phyloP scores from a whole-genome alignment of 345 rosid species.

The Aquilaria yunnanensis region DNA sequence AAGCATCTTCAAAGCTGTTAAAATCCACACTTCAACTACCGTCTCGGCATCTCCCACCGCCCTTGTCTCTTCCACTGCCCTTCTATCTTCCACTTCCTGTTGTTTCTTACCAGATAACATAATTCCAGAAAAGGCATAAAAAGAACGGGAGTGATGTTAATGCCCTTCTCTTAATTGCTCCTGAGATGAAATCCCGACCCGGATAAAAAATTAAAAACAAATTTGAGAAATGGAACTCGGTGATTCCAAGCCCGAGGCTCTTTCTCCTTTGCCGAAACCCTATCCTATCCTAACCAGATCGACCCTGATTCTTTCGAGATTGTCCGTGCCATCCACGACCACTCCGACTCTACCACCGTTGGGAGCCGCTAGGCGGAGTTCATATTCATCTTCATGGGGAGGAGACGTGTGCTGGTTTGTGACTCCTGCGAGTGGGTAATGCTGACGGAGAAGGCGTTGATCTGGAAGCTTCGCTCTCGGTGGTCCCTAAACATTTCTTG shows the following conservation, averaged over 20 bases:
- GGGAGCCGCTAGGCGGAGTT: slow-evolving; percentile 30
- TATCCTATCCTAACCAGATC: neutral
- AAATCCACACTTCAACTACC: too few species aligned
- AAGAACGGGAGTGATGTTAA: too few species aligned
- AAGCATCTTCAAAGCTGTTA: too few species aligned
- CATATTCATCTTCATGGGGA: slow-evolving; percentile 12
- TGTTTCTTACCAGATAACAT: too few species aligned
- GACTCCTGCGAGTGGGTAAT: slow-evolving; percentile 71
- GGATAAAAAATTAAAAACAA: slow-evolving; percentile 9
- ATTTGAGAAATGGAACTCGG: slow-evolving; percentile 24
- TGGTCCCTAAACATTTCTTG: too few species aligned
- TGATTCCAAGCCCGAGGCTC: slow-evolving; percentile 27
- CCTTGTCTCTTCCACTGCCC: too few species aligned
- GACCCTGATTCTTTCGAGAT: slow-evolving; percentile 46
- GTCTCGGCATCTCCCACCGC: too few species aligned
- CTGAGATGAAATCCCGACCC: slow-evolving; percentile 13
- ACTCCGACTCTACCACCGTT: slow-evolving; percentile 52
- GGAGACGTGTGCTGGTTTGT: slow-evolving; percentile 64
- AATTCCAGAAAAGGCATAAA: too few species aligned
- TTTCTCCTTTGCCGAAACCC: slow-evolving; percentile 24
- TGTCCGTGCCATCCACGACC: slow-evolving; percentile 56
- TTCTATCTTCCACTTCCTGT: too few species aligned
- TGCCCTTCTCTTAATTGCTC: too few species aligned
- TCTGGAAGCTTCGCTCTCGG: too few species aligned
- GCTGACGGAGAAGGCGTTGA: too few species aligned